Conservation (phyloP, 2,329 filamentous ascomycete species). For the Diaporthe aspalathi region DNA sequence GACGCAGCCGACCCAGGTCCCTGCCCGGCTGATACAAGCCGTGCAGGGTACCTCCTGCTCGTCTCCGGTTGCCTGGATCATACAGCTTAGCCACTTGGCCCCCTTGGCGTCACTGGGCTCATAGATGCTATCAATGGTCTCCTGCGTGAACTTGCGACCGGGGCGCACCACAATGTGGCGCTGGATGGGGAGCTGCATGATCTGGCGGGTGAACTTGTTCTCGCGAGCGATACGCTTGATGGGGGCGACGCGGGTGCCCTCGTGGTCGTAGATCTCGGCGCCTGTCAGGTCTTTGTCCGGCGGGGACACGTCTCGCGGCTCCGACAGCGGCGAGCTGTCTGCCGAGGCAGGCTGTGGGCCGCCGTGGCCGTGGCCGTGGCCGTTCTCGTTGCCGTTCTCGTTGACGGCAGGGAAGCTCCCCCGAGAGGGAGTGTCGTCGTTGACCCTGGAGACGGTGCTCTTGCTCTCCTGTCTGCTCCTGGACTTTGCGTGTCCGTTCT, state of each 20-base stretch:
- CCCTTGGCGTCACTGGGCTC: conserved; percentile 55
- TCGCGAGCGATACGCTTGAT: conserved; percentile 51
- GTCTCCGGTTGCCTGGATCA: conserved; percentile 62
- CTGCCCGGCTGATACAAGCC: conserved; percentile 56
- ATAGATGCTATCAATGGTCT: conserved; percentile 55
- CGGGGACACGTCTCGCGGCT: conserved; percentile 29
- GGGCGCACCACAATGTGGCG: conserved; percentile 56
- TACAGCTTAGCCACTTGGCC: conserved; percentile 60
- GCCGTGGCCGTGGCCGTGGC: conserved; percentile 3
- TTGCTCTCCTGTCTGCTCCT: not conserved
- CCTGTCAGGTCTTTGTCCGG: conserved; percentile 40
- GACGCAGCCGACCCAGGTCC: conserved; percentile 59
- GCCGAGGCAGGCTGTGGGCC: conserved; percentile 2
- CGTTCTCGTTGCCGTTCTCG: not conserved
- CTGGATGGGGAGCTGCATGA: conserved; percentile 52
- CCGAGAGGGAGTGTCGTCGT: not conserved
- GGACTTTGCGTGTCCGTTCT: conserved; percentile 15
- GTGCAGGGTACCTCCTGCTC: conserved; percentile 54
- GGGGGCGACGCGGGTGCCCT: conserved; percentile 53
- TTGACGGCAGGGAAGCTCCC: conserved; percentile 14
- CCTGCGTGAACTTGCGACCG: conserved; percentile 54
- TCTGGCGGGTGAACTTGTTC: conserved; percentile 54
- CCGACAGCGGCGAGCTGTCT: conserved; percentile 33
- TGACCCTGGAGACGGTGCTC: not conserved
- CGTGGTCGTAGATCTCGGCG: conserved; percentile 52